Conservation (phyloP, 2,329 filamentous ascomycete genomes). For the Colletotrichum eleusines region DNA sequence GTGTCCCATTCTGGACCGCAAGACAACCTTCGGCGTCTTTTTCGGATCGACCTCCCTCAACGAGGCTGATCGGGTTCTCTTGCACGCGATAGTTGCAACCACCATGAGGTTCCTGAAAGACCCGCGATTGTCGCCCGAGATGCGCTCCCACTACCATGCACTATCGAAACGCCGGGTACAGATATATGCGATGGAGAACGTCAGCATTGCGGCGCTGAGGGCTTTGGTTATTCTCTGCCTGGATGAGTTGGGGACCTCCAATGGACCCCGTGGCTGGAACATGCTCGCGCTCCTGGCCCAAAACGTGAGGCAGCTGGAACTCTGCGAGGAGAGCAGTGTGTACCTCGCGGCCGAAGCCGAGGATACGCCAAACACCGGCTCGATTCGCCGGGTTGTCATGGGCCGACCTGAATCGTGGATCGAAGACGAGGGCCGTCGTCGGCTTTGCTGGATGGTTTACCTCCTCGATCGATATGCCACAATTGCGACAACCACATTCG, state of each 20-base stretch:
- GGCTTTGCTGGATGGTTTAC: slow-evolving; percentile 60
- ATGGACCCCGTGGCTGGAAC: slow-evolving; percentile 58
- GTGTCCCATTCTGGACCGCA: slow-evolving; percentile 61
- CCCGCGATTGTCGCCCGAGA: slow-evolving; percentile 52
- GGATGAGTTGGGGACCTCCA: slow-evolving; percentile 57
- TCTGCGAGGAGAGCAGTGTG: slow-evolving; percentile 55
- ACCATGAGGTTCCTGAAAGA: slow-evolving; percentile 58
- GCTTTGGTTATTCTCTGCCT: slow-evolving; percentile 57
- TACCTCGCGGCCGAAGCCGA: slow-evolving; percentile 51
- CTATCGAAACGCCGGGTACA: slow-evolving; percentile 55
- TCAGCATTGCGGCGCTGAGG: slow-evolving; percentile 54
- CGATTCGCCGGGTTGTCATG: slow-evolving; percentile 51
- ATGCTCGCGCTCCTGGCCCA: slow-evolving; percentile 55
- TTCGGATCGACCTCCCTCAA: slow-evolving; percentile 56
- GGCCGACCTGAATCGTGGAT: slow-evolving; percentile 58
- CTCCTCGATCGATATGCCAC: slow-evolving; percentile 59
- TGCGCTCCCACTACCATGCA: slow-evolving; percentile 54
- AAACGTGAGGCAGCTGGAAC: slow-evolving; percentile 54
- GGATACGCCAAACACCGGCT: slow-evolving; percentile 51
- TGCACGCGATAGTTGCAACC: slow-evolving; percentile 59
- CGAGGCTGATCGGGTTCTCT: slow-evolving; percentile 55
- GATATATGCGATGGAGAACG: slow-evolving; percentile 57
- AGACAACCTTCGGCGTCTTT: slow-evolving; percentile 55
- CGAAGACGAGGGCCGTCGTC: slow-evolving; percentile 57
- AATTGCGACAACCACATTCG: slow-evolving; percentile 55